Evolutionary conservation across 1,284 basidiomycete genomes (phyloP), one percentile per base, ranked within the genome.

Genomic region (Melampsora abietis-canadensis): DNA sequence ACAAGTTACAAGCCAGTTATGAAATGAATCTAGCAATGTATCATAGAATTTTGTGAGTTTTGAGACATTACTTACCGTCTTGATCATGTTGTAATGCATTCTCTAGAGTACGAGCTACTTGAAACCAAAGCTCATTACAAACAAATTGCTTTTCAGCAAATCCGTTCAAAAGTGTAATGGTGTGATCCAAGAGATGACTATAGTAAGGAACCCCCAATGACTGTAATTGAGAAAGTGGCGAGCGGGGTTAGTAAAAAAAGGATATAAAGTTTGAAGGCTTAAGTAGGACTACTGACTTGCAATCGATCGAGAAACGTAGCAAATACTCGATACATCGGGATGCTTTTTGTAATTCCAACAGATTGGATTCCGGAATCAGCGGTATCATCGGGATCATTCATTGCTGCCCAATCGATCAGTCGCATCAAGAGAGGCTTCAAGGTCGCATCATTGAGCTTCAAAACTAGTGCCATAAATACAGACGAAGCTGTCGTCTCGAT

Each of bases 391-490:
- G 82, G 78, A 24, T 85, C 81, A 69, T 86, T 85, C 66, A 86
- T 82, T 10, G 94, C 94, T 0, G 93, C 93, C 95, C 96, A 99
- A 82, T 99, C 95, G 80, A 92, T 94, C 77, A 94, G 83, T 76
- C 89, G 89, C 76, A 94, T 88, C 85, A 97, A 96, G 21, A 98
- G 84, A 1, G 95, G 95, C 78, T 89, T 88, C 88, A 99, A 98
- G 0, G 90, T 87, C 0, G 88, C 87, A 80, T 98, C 96, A 80
- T 95, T 97, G 67, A 99, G 85, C 83, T 97, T 97, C 77, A 93
- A 87, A 12, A 94, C 91, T 19, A 98, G 84, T 80, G 94, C 90
- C 27, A 90, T 85, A 85, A 96, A 98, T 2, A 92, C 89, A 1
- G 85, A 83, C 76, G 92, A 82, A 1, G 84, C 82, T 47, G 81